Evolutionary conservation across 768 basidiomycete species (phyloP).

Genomic region (Russula abietina): DNA sequence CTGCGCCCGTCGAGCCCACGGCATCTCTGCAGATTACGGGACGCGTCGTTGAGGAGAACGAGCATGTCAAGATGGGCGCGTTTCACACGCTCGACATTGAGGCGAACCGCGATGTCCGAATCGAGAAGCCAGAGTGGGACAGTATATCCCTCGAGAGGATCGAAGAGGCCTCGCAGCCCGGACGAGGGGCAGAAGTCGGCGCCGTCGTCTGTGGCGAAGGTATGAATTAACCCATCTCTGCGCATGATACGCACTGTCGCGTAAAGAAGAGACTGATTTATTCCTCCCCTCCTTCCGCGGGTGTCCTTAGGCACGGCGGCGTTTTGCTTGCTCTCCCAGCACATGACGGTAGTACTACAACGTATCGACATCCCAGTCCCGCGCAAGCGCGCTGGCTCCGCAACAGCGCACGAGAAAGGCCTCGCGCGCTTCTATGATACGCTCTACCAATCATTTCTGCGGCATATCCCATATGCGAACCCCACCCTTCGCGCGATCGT

Average conservation of each 20-base stretch:
- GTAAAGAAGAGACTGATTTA: background rate
- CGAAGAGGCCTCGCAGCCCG: slow-evolving; percentile 86
- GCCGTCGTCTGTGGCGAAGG: slow-evolving; percentile 95
- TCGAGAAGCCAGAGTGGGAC: slow-evolving; percentile 95
- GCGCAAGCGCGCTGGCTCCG: slow-evolving; percentile 77
- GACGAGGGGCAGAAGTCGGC: slow-evolving; percentile 91
- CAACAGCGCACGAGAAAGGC: slow-evolving; percentile 89
- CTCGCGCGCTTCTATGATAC: slow-evolving; percentile 76
- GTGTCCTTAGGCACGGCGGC: slow-evolving; percentile 61
- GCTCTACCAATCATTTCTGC: slow-evolving; percentile 78
- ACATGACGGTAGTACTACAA: slow-evolving; percentile 92
- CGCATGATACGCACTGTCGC: too few species aligned
- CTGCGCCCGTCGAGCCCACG: slow-evolving; percentile 32
- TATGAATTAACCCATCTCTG: background rate
- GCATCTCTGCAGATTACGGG: slow-evolving; percentile 83
- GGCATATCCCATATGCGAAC: slow-evolving; percentile 82
- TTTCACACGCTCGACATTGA: slow-evolving; percentile 95
- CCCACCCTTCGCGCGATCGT: slow-evolving; percentile 80
- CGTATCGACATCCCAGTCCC: slow-evolving; percentile 86
- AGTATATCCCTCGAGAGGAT: slow-evolving; percentile 77
- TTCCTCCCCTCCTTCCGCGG: background rate
- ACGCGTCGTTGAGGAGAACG: slow-evolving; percentile 78
- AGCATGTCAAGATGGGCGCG: slow-evolving; percentile 85
- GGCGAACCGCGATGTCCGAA: slow-evolving; percentile 80
- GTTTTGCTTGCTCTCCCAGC: slow-evolving; percentile 91